These are phyloP conservation scores for Syncephalastrum contaminatum DNA, from an alignment of 371 early-diverging fungal genomes.

Conservation along the genomic window DNA sequence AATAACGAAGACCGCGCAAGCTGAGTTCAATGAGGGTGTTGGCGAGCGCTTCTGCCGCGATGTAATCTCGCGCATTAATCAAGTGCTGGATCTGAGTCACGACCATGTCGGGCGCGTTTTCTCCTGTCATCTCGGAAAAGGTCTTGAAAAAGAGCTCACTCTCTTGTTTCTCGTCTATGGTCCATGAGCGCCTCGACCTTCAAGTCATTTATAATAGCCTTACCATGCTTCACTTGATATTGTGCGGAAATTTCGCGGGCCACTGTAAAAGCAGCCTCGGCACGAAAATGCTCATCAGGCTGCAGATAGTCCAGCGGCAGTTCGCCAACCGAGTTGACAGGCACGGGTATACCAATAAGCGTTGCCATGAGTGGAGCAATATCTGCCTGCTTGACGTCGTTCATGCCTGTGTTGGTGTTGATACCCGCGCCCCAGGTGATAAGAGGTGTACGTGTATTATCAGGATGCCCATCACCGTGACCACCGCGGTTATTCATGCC, in stretches of 20 bases:
- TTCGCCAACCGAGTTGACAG: conserved; percentile 92
- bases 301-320: conserved; percentile 80
- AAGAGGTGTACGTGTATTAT: conserved; percentile 91
- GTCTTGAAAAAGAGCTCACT: conserved; percentile 80
- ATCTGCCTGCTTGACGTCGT: conserved; percentile 92
- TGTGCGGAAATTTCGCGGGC: conserved; percentile 84
- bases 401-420: conserved; percentile 27
- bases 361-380: conserved; percentile 95
- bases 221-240: conserved; percentile 77
- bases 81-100: conserved; percentile 58
- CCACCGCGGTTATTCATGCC: conserved; percentile 92
- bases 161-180: conserved; percentile 65
- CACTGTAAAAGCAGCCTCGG: conserved; percentile 75
- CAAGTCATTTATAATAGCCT: neutral
- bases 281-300: conserved; percentile 64
- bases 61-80: conserved; percentile 60
- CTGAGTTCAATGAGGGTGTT: conserved; percentile 58
- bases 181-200: neutral
- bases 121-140: conserved; percentile 58
- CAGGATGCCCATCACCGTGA: conserved; percentile 96
- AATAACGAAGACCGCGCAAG: conserved; percentile 87
- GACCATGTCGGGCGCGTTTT: conserved; percentile 48
- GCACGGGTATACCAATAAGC: conserved; percentile 81
- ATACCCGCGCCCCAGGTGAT: conserved; percentile 96
- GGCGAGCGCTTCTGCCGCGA: conserved; percentile 66